Conservation (phyloP, 2,329 filamentous ascomycete species). For the Calonectria ilicicola region DNA sequence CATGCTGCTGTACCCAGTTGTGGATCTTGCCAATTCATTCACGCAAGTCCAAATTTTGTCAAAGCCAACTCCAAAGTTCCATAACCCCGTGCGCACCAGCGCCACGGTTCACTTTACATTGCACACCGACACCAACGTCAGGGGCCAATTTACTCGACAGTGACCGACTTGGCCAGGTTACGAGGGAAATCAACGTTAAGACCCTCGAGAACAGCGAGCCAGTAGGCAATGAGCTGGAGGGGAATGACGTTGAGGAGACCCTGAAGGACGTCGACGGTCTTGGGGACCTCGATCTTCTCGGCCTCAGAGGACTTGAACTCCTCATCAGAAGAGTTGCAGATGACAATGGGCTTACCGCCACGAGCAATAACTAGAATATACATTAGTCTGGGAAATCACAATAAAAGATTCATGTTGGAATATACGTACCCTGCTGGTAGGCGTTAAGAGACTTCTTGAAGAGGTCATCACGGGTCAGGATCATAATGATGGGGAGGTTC, state of each 20-base stretch:
- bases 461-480: constrained; percentile 93
- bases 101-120: constrained; percentile 37
- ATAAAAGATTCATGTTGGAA: not conserved
- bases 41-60: constrained; percentile 42
- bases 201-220: constrained; percentile 95
- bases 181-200: constrained; percentile 98
- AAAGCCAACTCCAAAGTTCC: constrained; percentile 44
- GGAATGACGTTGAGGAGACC: constrained; percentile 98
- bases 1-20: constrained; percentile 38
- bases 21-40: constrained; percentile 35
- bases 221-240: constrained; percentile 98
- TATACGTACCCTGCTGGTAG: constrained; percentile 87
- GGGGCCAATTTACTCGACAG: constrained; percentile 81
- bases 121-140: constrained; percentile 27
- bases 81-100: constrained; percentile 36
- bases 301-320: constrained; percentile 92
- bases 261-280: constrained; percentile 95
- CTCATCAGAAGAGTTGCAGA: constrained; percentile 90
- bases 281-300: constrained; percentile 97
- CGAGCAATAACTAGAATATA: constrained; percentile 83
- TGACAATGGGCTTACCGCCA: constrained; percentile 95
- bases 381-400: constrained; percentile 29
- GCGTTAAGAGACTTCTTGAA: constrained; percentile 99
- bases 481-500: constrained; percentile 99
- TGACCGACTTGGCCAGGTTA: constrained; percentile 98